These are phyloP conservation scores for Phialophora expanda DNA, from an alignment of 2,329 filamentous ascomycete genomes.

Conservation along the genomic window DNA sequence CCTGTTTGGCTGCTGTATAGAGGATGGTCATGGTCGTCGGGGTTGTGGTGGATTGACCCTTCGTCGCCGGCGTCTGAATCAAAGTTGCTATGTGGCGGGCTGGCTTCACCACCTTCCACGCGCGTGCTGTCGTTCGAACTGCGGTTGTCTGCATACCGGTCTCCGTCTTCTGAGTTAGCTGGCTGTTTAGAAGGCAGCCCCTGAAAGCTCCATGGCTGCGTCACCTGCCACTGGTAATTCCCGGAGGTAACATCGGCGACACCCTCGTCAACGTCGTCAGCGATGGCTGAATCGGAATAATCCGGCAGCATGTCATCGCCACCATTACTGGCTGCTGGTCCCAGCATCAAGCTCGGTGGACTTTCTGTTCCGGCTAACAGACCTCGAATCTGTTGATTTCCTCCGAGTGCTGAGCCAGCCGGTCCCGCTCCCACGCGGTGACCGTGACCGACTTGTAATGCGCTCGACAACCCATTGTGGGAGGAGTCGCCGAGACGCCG, in stretches of 20 bases:
- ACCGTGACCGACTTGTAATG: conserved; percentile 75
- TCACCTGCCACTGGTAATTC: conserved; percentile 5
- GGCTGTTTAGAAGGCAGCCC: conserved; percentile 12
- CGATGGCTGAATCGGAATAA: conserved; percentile 37
- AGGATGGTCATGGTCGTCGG: conserved; percentile 10
- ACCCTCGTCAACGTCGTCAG: conserved; percentile 29
- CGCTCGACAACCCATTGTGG: conserved; percentile 90
- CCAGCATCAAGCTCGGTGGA: conserved; percentile 30
- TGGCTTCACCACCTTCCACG: conserved; percentile 31
- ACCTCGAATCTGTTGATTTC: conserved; percentile 44
- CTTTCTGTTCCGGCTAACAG: conserved; percentile 40
- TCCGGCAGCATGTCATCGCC: conserved; percentile 39
- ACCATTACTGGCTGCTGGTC: conserved; percentile 17
- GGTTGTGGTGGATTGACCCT: conserved; percentile 16
- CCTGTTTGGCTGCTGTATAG: conserved; percentile 26
- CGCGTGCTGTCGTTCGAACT: conserved; percentile 37
- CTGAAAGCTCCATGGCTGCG: conserved; percentile 24
- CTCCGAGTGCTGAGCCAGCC: conserved; percentile 61
- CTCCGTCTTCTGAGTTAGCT: conserved; percentile 33
- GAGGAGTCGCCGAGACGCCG: conserved; percentile 86
- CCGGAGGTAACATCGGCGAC: conserved; percentile 11
- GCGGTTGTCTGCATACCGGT: conserved; percentile 29
- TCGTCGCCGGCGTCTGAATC: conserved; percentile 18
- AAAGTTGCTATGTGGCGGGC: conserved; percentile 24
- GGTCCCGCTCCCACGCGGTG: conserved; percentile 67